phyloP scores from a whole-genome alignment of 164 flowering plant genomes.

The Cinnamomum micranthum region DNA sequence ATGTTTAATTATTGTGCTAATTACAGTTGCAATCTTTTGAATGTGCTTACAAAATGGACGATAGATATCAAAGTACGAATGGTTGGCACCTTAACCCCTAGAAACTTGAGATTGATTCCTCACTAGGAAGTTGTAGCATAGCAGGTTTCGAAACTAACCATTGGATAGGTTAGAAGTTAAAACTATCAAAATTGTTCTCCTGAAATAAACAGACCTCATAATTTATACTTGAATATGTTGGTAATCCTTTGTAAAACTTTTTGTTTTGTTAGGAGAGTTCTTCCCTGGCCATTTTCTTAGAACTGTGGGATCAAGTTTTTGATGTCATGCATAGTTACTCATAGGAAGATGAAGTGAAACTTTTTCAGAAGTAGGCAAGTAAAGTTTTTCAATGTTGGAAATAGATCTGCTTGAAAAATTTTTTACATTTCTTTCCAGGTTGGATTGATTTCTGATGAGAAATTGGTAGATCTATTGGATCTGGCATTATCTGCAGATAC shows the following conservation, averaged over 20 bases:
- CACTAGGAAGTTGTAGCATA: background rate
- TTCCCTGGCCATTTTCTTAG: background rate
- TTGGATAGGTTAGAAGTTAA: background rate
- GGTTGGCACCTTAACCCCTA: background rate
- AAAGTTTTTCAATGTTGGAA: constrained; percentile 1
- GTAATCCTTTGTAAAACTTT: background rate
- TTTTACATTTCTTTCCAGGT: constrained; percentile 45
- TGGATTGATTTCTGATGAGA: constrained; percentile 94
- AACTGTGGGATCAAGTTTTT: background rate
- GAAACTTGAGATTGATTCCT: background rate
- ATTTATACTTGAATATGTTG: background rate
- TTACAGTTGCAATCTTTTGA: too few relatives aligned
- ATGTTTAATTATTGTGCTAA: too few relatives aligned
- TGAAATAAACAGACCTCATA: too few relatives aligned
- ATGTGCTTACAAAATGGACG: background rate
- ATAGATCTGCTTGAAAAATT: constrained; percentile 9
- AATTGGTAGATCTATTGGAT: constrained; percentile 94
- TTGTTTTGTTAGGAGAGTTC: background rate
- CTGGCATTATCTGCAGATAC: constrained; percentile 97
- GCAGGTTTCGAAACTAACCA: background rate
- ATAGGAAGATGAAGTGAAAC: background rate
- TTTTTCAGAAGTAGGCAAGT: background rate
- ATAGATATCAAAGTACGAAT: background rate
- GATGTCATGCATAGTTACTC: background rate
- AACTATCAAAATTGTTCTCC: background rate